Conservation (phyloP, 2,329 filamentous ascomycete genomes). For the Stagonosporopsis cucurbitacearum region DNA sequence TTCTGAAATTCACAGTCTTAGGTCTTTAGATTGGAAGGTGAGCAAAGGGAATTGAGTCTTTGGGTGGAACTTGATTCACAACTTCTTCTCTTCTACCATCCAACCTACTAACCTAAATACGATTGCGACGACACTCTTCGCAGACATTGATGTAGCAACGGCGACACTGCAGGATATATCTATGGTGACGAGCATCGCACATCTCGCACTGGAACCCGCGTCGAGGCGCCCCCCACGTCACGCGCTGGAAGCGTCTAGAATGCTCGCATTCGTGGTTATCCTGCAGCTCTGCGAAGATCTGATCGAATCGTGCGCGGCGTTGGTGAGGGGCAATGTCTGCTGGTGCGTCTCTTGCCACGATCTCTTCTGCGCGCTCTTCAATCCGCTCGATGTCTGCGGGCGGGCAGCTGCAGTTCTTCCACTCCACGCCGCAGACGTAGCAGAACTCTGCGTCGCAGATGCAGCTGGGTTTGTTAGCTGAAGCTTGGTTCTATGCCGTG, state of each 20-base stretch:
- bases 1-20: no score
- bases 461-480: not conserved
- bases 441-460: not conserved
- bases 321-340: constrained; percentile 16
- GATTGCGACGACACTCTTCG: constrained; percentile 31
- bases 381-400: constrained; percentile 16
- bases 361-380: constrained; percentile 30
- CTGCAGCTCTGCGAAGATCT: constrained; percentile 21
- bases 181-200: constrained; percentile 28
- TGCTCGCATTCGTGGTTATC: constrained; percentile 36
- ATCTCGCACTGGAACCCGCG: constrained; percentile 34
- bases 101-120: constrained; percentile 16
- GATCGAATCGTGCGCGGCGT: constrained; percentile 16
- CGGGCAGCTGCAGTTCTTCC: constrained; percentile 13
- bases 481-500: not conserved
- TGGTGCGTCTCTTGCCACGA: constrained; percentile 29
- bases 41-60: no score
- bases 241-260: constrained; percentile 23
- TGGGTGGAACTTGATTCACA: no score
- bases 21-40: no score
- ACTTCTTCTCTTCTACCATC: no score
- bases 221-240: constrained; percentile 9
- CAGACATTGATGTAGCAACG: constrained; percentile 32
- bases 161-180: constrained; percentile 33
- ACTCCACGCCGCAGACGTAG: not conserved